A percentile compares a stretch with the other conserved stretches of the same genome.
Conservation (phyloP, 257 asterid genomes). For the Solanum dulcamara region DNA sequence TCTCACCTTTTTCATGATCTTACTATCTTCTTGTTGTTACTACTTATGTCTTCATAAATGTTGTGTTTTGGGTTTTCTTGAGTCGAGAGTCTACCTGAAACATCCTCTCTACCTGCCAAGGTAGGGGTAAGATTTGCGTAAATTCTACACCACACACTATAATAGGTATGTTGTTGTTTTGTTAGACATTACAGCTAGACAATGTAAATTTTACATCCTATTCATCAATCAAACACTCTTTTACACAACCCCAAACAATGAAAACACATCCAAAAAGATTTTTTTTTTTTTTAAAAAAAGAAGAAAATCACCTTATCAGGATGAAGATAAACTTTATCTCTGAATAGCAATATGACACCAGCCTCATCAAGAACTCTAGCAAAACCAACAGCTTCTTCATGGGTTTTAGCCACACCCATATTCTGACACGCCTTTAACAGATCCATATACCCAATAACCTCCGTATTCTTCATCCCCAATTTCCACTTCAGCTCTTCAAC, state of each 20-base stretch:
- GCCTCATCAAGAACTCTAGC: conserved; percentile 88
- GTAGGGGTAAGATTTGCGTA: background rate
- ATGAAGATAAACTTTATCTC: conserved; percentile 80
- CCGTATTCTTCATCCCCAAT: conserved; percentile 59
- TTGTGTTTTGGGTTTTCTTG: background rate
- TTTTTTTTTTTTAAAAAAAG: no score
- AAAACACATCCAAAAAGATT: background rate
- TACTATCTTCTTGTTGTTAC: background rate
- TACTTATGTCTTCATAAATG: background rate
- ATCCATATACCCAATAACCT: conserved; percentile 55
- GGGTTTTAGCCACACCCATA: conserved; percentile 62
- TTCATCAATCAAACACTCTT: background rate
- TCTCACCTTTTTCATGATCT: background rate
- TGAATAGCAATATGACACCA: conserved; percentile 75
- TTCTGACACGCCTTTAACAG: conserved; percentile 52
- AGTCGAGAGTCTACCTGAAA: background rate
- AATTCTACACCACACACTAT: background rate
- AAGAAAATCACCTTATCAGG: conserved; percentile 59
- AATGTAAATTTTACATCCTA: background rate
- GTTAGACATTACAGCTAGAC: background rate
- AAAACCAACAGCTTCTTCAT: conserved; percentile 62
- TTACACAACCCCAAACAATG: background rate
- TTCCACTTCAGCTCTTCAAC: conserved; percentile 66
- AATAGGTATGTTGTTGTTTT: background rate
- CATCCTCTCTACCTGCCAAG: background rate